Base-by-base conservation (phyloP, 768 basidiomycete genomes). In the Asterophora parasitica region DNA sequence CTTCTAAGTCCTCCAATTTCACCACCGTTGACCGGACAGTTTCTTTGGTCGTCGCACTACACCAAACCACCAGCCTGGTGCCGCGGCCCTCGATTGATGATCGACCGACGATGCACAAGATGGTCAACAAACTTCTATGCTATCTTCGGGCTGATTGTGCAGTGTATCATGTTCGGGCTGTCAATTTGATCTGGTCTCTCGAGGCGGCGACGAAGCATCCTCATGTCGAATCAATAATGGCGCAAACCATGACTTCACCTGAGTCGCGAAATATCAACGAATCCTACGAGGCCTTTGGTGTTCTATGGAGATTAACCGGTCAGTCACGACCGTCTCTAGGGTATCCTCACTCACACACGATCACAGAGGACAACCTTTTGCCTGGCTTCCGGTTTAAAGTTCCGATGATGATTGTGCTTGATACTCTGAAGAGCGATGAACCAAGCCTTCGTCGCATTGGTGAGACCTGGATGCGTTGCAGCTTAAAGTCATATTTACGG, bases 381-480 rank as follows among this genome's bases (percentile, higher is more conserved):
- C 93, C 94, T 30, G 92, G 94, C 0, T 86, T 90, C 59, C 73
- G 75, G 19, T 83, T 97, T 60, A 85, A 85, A 58, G 74, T 85
- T 1, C 95, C 95, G 0, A 76, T 97, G 78, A 85, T 92, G 76
- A 80, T 84, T 36, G 82, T 95, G 26, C 67, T 98, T 42, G 92
- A 95, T 59, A 82, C 84, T 0, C 66, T 97, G 40, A 85, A 83
- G 57, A 83, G 75, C 32, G 82, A 85, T 27, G 83, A 92, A 54
- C 88, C 91, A 7, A 69, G 68, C 50, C 64, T 88, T 8, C 82
- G 87, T 20, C 78, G 92, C 9, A 74, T 88, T 27, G 90, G 89
- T 11, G 95, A 98, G 64, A 92, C 92, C 0, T 99, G 96, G 96
- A 92, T 99, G 87, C 79, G 94, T 20, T 92, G 91, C 60, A 92